Percentiles rank a stretch among this genome's conserved stretches.
phyloP scores from a whole-genome alignment of 441 rosid species.

The Populus trichocarpa region DNA sequence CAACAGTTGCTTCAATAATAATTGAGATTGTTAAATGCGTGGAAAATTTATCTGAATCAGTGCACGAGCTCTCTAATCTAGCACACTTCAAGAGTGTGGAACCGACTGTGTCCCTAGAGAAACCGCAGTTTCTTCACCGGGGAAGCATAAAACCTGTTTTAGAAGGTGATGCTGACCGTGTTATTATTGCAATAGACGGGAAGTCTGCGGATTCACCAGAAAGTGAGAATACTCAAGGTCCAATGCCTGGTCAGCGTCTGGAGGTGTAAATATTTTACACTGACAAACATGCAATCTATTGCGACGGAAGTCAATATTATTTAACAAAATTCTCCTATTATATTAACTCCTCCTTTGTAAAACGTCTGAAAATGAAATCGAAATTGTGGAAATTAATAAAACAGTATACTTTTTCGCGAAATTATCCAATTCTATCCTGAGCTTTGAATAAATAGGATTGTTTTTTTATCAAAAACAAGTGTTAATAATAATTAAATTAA shows the following conservation, averaged over 20 bases:
- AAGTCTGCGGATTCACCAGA: slow-evolving; percentile 9
- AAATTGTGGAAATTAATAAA: too few relatives aligned
- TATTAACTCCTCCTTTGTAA: too few relatives aligned
- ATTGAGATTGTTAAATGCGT: slow-evolving; percentile 46
- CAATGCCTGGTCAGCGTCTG: slow-evolving; percentile 6
- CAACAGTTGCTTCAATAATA: slow-evolving; percentile 59
- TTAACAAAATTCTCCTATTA: too few relatives aligned
- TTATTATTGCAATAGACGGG: slow-evolving; percentile 32
- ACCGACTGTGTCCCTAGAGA: too few relatives aligned
- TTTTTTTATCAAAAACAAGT: too few relatives aligned
- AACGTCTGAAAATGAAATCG: too few relatives aligned
- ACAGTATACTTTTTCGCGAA: too few relatives aligned
- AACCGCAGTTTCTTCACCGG: slow-evolving; percentile 25
- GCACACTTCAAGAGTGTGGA: slow-evolving; percentile 1
- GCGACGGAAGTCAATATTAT: too few relatives aligned
- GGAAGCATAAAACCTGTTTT: slow-evolving; percentile 50
- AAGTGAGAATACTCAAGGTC: slow-evolving; percentile 24
- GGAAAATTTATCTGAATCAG: slow-evolving; percentile 46
- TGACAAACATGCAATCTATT: too few relatives aligned
- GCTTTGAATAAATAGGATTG: too few relatives aligned
- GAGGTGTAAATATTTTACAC: slow-evolving; percentile 24
- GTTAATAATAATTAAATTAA: too few relatives aligned
- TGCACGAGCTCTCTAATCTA: slow-evolving; percentile 46
- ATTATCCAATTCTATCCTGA: too few relatives aligned
- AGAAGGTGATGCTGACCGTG: slow-evolving; percentile 29